Conservation (phyloP, 192 early-diverging fungal species). For the Backusella tuberculispora region DNA sequence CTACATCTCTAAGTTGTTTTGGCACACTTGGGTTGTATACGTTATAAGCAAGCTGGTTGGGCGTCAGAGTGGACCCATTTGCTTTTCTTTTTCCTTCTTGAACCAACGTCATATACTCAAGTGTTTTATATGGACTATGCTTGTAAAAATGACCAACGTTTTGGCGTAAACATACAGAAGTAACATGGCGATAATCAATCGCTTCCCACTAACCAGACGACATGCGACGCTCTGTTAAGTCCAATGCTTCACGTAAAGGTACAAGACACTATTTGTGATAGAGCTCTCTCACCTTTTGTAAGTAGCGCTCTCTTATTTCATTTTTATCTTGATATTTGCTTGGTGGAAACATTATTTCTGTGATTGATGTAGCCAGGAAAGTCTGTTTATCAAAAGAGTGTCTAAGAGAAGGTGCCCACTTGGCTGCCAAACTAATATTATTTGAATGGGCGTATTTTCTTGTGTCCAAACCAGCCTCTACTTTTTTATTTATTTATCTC, state of each 20-base stretch:
- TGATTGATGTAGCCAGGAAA: constrained; percentile 44
- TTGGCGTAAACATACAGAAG: constrained; percentile 47
- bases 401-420: constrained; percentile 42
- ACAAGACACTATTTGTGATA: constrained; percentile 45
- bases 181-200: constrained; percentile 48
- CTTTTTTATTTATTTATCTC: not conserved
- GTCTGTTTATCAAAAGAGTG: constrained; percentile 44
- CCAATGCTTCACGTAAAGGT: constrained; percentile 45
- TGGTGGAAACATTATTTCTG: constrained; percentile 42
- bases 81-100: constrained; percentile 45
- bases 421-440: constrained; percentile 31
- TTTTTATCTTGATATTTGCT: not conserved
- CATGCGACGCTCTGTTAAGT: constrained; percentile 49
- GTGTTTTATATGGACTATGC: constrained; percentile 38
- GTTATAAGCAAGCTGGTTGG: constrained; percentile 46
- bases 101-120: constrained; percentile 33
- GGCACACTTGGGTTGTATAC: not conserved
- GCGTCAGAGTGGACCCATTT: constrained; percentile 48
- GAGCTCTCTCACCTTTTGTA: constrained; percentile 38
- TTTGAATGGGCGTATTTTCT: constrained; percentile 1
- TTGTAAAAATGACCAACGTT: constrained; percentile 39
- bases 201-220: constrained; percentile 44
- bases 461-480: not conserved
- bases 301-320: constrained; percentile 32
- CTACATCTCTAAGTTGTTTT: constrained; percentile 26